These are phyloP conservation scores for Rhynchospora tenuis DNA, from an alignment of 176 grass and related monocot species.

Conservation along the genomic window DNA sequence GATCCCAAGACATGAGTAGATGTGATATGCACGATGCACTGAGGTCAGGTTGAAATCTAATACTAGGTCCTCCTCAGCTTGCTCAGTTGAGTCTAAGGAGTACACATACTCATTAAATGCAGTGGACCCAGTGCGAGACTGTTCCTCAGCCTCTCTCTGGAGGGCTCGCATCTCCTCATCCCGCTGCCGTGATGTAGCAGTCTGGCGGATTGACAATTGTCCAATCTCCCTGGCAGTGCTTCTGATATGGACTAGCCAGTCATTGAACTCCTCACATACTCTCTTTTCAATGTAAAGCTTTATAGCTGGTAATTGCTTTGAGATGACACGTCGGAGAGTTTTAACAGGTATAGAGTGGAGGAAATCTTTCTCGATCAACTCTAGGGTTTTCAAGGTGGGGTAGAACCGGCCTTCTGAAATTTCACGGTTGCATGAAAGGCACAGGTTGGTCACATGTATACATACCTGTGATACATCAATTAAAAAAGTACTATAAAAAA, in stretches of 20 bases:
- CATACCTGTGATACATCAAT: conserved; percentile 28
- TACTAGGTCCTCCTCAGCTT: conserved; percentile 43
- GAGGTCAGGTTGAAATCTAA: conserved; percentile 64
- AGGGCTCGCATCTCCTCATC: conserved; percentile 41
- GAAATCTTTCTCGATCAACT: conserved; percentile 59
- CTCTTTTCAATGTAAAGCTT: conserved; percentile 74
- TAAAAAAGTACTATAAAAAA: not conserved
- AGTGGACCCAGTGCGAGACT: conserved; percentile 34
- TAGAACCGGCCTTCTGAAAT: conserved; percentile 41
- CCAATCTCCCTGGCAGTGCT: conserved; percentile 58
- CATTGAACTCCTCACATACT: conserved; percentile 67
- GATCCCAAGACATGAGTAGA: conserved; percentile 50
- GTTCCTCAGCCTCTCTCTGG: conserved; percentile 68
- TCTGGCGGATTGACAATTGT: conserved; percentile 53
- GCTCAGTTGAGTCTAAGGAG: conserved; percentile 43
- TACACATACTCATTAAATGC: conserved; percentile 52
- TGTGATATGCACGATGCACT: conserved; percentile 54
- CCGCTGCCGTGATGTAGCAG: conserved; percentile 40
- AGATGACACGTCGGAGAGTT: conserved; percentile 47
- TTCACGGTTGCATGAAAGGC: conserved; percentile 55
- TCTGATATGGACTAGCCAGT: conserved; percentile 77
- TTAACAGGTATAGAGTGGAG: conserved; percentile 60
- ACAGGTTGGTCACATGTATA: conserved; percentile 45
- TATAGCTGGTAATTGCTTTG: conserved; percentile 58
- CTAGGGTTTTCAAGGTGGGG: conserved; percentile 62